Conservation (phyloP, 2,329 filamentous ascomycete species). For the Zymoseptoria pseudotritici region DNA sequence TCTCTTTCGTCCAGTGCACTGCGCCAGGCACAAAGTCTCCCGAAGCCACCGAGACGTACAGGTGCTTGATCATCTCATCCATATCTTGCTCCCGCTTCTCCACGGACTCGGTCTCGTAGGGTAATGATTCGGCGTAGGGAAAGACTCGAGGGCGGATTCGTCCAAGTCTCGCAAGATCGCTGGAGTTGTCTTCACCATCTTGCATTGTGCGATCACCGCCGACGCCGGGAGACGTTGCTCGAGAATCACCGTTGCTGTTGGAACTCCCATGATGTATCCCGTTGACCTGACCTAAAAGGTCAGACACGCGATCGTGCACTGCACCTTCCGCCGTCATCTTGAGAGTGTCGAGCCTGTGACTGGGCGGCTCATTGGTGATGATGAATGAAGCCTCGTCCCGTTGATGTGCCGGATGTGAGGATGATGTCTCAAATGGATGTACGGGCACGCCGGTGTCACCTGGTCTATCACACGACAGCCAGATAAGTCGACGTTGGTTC, state of each 20-base stretch:
- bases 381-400: background rate
- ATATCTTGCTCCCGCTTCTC: constrained; percentile 69
- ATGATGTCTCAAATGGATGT: background rate
- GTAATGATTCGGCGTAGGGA: constrained; percentile 83
- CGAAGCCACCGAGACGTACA: constrained; percentile 84
- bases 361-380: constrained; percentile 13
- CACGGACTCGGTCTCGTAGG: constrained; percentile 80
- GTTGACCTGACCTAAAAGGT: constrained; percentile 35
- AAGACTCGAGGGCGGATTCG: constrained; percentile 76
- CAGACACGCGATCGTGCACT: constrained; percentile 31
- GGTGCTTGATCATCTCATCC: constrained; percentile 80
- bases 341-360: constrained; percentile 10
- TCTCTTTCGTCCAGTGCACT: constrained; percentile 93
- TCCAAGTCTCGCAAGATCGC: constrained; percentile 52
- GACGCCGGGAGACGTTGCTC: constrained; percentile 76
- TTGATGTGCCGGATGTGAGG: background rate
- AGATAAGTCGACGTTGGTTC: background rate
- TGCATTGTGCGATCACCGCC: constrained; percentile 38
- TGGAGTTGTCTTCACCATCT: constrained; percentile 31
- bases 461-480: constrained; percentile 1
- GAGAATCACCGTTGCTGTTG: constrained; percentile 61
- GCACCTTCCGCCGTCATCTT: constrained; percentile 21
- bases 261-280: constrained; percentile 31
- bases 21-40: constrained; percentile 93
- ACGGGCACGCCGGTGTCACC: background rate